These are phyloP conservation scores for Marasmius tenuissimus DNA, from an alignment of 1,284 basidiomycete genomes.

Conservation along the genomic window DNA sequence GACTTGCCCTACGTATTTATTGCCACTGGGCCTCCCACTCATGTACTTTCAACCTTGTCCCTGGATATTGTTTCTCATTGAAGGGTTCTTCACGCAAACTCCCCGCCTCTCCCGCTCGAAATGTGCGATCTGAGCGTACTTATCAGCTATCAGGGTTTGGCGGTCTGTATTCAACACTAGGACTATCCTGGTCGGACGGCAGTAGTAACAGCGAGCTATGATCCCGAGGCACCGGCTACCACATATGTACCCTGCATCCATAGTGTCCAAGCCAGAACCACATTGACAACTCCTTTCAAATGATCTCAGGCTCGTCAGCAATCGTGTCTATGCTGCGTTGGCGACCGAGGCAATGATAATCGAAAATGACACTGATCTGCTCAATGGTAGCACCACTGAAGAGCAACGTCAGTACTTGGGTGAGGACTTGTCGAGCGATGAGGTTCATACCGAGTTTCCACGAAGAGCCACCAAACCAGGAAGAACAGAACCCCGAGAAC, in stretches of 20 bases:
- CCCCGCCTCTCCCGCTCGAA: too few species aligned
- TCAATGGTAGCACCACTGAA: conserved; percentile 10
- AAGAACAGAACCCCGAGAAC: conserved; percentile 3
- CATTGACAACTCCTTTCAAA: not conserved
- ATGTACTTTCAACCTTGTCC: too few species aligned
- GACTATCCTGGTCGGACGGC: too few species aligned
- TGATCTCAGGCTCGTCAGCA: not conserved
- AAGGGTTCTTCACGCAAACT: too few species aligned
- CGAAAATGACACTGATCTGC: conserved; percentile 11
- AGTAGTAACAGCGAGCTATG: too few species aligned
- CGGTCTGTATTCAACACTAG: too few species aligned
- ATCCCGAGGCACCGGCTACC: too few species aligned
- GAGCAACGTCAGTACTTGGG: not conserved
- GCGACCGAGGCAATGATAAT: conserved; percentile 1
- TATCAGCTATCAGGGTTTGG: too few species aligned
- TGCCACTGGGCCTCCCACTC: too few species aligned
- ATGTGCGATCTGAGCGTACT: too few species aligned
- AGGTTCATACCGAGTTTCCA: conserved; percentile 8
- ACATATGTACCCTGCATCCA: not conserved
- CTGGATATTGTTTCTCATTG: too few species aligned
- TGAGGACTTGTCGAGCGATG: not conserved
- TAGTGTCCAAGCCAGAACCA: not conserved
- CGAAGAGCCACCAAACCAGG: conserved; percentile 9
- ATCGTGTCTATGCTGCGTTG: conserved; percentile 1
- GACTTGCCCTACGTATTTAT: too few species aligned